These are phyloP conservation scores for Xylariaceae sp. DNA, from an alignment of 2,329 filamentous ascomycete genomes.

Conservation along the genomic window DNA sequence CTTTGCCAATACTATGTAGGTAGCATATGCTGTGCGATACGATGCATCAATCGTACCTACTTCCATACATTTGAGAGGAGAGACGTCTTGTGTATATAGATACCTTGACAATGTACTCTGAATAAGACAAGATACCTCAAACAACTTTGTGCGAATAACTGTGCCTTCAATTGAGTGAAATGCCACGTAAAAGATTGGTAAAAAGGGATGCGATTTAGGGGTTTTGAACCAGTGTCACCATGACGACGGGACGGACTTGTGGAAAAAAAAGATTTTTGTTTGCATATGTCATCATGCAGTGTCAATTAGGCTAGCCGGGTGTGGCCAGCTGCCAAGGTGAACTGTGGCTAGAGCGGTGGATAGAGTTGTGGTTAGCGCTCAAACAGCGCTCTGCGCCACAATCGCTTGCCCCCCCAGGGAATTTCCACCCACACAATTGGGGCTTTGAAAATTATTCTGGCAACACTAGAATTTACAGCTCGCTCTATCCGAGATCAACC, in stretches of 20 bases:
- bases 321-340: background rate
- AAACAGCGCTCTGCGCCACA: conserved; percentile 16
- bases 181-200: background rate
- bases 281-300: background rate
- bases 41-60: background rate
- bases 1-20: no score
- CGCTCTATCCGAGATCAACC: conserved; percentile 30
- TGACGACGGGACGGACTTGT: background rate
- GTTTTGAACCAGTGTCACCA: background rate
- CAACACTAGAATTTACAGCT: conserved; percentile 29
- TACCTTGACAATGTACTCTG: background rate
- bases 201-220: background rate
- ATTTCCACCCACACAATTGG: conserved; percentile 29
- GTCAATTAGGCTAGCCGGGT: background rate
- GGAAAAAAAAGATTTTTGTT: background rate
- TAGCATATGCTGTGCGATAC: no score
- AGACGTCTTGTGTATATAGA: conserved; percentile 8
- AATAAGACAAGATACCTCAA: background rate
- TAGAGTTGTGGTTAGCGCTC: conserved; percentile 12
- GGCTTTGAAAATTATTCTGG: conserved; percentile 30
- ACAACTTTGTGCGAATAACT: background rate
- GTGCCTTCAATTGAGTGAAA: background rate
- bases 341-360: conserved; percentile 5
- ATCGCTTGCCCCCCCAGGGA: conserved; percentile 23
- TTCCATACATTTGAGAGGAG: background rate